phyloP scores from a whole-genome alignment of 2,329 filamentous ascomycete species.

The Phaeoacremonium minimum region DNA sequence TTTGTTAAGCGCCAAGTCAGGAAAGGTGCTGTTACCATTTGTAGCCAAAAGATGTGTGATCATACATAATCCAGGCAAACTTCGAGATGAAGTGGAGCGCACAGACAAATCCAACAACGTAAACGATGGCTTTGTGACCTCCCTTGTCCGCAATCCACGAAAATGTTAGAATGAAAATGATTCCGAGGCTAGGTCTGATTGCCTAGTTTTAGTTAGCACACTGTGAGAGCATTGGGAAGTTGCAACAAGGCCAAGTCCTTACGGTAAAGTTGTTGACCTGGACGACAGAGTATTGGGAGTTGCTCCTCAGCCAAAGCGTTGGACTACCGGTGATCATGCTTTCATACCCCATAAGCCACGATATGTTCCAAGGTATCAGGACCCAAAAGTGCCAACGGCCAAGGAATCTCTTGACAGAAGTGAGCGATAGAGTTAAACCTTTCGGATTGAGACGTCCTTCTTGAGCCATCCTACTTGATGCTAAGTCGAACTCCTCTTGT shows the following conservation, averaged over 20 bases:
- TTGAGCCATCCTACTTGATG: constrained; percentile 1
- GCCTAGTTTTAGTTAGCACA: no score
- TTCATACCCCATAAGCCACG: constrained; percentile 8
- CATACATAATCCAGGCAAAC: constrained; percentile 3
- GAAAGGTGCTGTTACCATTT: constrained; percentile 11
- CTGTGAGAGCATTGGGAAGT: no score
- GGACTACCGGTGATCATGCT: constrained; percentile 5
- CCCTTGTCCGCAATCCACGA: constrained; percentile 4
- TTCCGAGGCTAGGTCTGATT: constrained; percentile 7
- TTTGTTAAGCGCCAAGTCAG: no score
- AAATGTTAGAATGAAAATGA: constrained; percentile 7
- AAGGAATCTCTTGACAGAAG: constrained; percentile 2
- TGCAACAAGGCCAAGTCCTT: not conserved
- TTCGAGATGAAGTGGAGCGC: constrained; percentile 4
- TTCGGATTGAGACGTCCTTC: constrained; percentile 3
- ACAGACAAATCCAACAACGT: constrained; percentile 2
- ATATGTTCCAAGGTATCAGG: constrained; percentile 10
- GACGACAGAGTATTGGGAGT: constrained; percentile 4
- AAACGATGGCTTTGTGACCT: constrained; percentile 3
- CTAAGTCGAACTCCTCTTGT: constrained; percentile 2
- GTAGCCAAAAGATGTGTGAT: constrained; percentile 2
- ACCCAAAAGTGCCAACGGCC: constrained; percentile 10
- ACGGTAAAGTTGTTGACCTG: constrained; percentile 10
- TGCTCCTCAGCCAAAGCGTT: constrained; percentile 10
- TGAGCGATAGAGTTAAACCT: constrained; percentile 1